A percentile compares a stretch with the other conserved stretches of the same genome.
Evolutionary conservation across 2,329 filamentous ascomycete species (phyloP).

Genomic region (Celoporthe dispersa): DNA sequence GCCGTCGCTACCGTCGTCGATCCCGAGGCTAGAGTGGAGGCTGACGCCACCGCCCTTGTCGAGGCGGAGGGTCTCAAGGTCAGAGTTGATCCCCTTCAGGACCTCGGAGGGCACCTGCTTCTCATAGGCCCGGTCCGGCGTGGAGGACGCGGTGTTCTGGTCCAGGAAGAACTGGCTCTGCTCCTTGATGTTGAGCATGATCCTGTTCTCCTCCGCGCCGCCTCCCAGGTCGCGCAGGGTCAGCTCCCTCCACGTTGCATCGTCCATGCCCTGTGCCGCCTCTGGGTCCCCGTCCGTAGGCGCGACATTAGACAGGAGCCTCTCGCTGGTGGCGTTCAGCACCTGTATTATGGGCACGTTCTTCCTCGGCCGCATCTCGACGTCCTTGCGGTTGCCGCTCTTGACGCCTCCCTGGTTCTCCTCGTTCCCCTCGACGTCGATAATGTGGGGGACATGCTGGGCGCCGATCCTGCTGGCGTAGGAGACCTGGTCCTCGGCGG

Average conservation of each 20-base stretch:
- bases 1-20: conserved; percentile 72
- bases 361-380: conserved; percentile 82
- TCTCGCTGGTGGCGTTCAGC: conserved; percentile 88
- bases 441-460: conserved; percentile 80
- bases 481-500: conserved; percentile 65
- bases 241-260: conserved; percentile 75
- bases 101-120: conserved; percentile 73
- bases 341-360: conserved; percentile 89
- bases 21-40: conserved; percentile 67
- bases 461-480: conserved; percentile 60
- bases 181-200: conserved; percentile 86
- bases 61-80: conserved; percentile 58
- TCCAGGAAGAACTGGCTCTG: conserved; percentile 81
- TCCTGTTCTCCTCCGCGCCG: conserved; percentile 73
- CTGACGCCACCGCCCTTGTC: conserved; percentile 58
- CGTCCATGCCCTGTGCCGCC: conserved; percentile 68
- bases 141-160: conserved; percentile 52
- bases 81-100: conserved; percentile 64
- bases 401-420: conserved; percentile 86
- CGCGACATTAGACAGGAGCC: conserved; percentile 86
- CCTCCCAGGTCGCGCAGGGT: conserved; percentile 79
- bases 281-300: conserved; percentile 74
- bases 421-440: conserved; percentile 93
- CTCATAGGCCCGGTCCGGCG: conserved; percentile 60
- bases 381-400: conserved; percentile 82